Conservation (phyloP, 345 rosid genomes). For the Euphorbia pulcherrima region DNA sequence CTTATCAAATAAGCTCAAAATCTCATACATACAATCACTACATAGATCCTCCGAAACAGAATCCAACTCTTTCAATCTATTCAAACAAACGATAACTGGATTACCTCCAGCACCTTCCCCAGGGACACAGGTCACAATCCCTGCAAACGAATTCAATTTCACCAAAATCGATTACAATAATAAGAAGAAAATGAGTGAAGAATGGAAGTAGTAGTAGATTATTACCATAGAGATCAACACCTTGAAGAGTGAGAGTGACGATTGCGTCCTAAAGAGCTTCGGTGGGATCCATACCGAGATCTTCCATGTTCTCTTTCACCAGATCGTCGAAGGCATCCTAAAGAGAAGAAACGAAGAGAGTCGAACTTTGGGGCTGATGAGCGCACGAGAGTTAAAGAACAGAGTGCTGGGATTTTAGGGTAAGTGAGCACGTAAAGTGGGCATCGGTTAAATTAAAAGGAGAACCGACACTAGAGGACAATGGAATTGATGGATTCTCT, state of each 20-base stretch:
- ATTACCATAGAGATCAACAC: conserved; percentile 86
- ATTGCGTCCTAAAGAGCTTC: conserved; percentile 91
- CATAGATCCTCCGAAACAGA: conserved; percentile 15
- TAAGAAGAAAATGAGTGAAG: background rate
- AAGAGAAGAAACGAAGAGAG: too few relatives aligned
- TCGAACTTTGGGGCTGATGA: too few relatives aligned
- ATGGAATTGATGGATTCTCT: too few relatives aligned
- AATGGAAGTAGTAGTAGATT: background rate
- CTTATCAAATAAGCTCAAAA: conserved; percentile 40
- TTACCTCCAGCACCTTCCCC: conserved; percentile 62
- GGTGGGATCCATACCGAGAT: conserved; percentile 79
- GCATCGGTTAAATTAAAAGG: too few relatives aligned
- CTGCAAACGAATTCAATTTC: conserved; percentile 24
- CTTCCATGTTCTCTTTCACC: conserved; percentile 81
- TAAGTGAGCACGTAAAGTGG: too few relatives aligned
- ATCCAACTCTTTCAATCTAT: conserved; percentile 44
- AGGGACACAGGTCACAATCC: conserved; percentile 67
- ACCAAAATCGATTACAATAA: background rate
- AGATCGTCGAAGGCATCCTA: conserved; percentile 84
- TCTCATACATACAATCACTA: conserved; percentile 39
- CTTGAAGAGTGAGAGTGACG: conserved; percentile 73
- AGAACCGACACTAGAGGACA: too few relatives aligned
- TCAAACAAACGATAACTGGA: conserved; percentile 61
- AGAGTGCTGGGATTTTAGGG: too few relatives aligned
- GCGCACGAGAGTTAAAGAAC: too few relatives aligned